These are phyloP conservation scores for Pleurotus giganteus DNA, from an alignment of 768 basidiomycete species.

Conservation along the genomic window DNA sequence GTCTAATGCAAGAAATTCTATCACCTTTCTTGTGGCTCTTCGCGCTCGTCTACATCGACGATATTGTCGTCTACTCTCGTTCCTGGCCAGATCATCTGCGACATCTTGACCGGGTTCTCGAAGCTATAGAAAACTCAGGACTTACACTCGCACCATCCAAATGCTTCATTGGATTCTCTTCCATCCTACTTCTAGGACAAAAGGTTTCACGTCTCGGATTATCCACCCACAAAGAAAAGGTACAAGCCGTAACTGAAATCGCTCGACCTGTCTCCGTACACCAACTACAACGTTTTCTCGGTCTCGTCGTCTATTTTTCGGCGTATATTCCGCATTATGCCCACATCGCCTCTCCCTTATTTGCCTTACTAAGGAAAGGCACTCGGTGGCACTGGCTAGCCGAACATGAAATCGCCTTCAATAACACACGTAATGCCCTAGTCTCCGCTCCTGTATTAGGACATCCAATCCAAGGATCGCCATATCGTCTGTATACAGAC, in stretches of 20 bases:
- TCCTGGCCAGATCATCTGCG: conserved; percentile 26
- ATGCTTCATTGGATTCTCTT: conserved; percentile 31
- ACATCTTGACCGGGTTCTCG: conserved; percentile 27
- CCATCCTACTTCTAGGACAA: conserved; percentile 34
- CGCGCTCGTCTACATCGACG: conserved; percentile 39
- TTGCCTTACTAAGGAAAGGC: conserved; percentile 28
- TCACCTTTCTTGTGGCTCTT: conserved; percentile 37
- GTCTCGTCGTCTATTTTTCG: conserved; percentile 37
- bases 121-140: conserved; percentile 21
- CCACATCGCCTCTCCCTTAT: conserved; percentile 29
- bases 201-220: conserved; percentile 36
- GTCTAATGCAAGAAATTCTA: conserved; percentile 36
- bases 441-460: conserved; percentile 29
- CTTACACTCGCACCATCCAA: conserved; percentile 33
- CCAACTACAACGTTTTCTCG: conserved; percentile 31
- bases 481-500: conserved; percentile 36
- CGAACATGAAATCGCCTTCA: not conserved
- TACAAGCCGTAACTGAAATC: conserved; percentile 29
- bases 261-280: conserved; percentile 21
- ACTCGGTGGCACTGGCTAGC: conserved; percentile 19
- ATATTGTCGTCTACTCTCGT: conserved; percentile 34
- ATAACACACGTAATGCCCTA: conserved; percentile 9
- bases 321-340: conserved; percentile 34
- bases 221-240: conserved; percentile 35
- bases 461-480: conserved; percentile 24